These are phyloP conservation scores for Macrophomina tecta DNA, from an alignment of 2,329 filamentous ascomycete species.

Conservation along the genomic window DNA sequence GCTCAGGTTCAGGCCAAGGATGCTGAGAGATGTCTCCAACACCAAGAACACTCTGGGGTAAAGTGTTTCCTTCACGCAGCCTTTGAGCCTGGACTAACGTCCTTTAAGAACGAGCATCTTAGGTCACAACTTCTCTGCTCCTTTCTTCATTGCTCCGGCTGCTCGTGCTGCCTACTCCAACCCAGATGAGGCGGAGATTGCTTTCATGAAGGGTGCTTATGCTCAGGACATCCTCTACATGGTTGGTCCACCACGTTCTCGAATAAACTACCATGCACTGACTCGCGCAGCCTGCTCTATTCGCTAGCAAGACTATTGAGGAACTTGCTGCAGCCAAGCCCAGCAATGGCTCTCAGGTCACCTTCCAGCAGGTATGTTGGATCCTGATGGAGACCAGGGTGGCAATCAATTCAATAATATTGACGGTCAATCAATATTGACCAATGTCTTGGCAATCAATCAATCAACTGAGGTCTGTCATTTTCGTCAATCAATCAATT, in stretches of 20 bases:
- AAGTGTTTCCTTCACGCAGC: not conserved
- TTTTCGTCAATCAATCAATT: too few species aligned
- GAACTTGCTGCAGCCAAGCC: conserved; percentile 41
- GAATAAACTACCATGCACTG: not conserved
- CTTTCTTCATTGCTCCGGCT: conserved; percentile 60
- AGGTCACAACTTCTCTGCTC: conserved; percentile 60
- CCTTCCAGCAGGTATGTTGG: conserved; percentile 15
- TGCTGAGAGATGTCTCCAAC: conserved; percentile 56
- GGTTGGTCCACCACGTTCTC: conserved; percentile 7
- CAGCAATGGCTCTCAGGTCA: conserved; percentile 12
- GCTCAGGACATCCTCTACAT: conserved; percentile 60
- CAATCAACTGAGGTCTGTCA: too few species aligned
- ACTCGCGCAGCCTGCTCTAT: conserved; percentile 37
- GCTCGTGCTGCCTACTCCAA: conserved; percentile 50
- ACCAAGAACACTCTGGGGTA: conserved; percentile 45
- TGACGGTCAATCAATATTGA: too few species aligned
- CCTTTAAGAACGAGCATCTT: conserved; percentile 53
- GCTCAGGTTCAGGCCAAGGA: conserved; percentile 56
- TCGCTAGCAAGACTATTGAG: conserved; percentile 32
- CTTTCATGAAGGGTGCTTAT: conserved; percentile 57
- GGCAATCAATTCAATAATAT: too few species aligned
- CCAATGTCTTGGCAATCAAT: too few species aligned
- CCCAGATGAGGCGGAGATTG: conserved; percentile 53
- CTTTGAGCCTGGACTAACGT: not conserved
- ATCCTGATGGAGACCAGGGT: not conserved